Conservation (phyloP, 306 rosid species). For the Pueraria montana region DNA sequence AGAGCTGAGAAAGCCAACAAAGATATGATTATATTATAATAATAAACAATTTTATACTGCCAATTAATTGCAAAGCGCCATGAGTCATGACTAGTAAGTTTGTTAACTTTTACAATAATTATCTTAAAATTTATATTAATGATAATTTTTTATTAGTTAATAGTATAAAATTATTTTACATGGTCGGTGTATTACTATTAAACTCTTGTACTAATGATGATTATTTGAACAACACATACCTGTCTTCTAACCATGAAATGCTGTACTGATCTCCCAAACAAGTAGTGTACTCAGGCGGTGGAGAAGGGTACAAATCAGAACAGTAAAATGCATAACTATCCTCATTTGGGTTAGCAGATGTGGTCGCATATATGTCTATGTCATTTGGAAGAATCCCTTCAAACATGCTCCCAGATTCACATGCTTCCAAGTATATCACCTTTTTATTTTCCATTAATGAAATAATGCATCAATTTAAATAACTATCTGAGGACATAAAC, state of each 20-base stretch:
- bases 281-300: constrained; percentile 44
- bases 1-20: no score
- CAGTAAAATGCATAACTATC: constrained; percentile 69
- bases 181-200: no score
- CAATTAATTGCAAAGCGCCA: no score
- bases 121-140: no score
- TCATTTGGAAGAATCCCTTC: constrained; percentile 70
- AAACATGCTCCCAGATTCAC: constrained; percentile 85
- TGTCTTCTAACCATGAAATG: constrained; percentile 83
- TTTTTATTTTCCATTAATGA: neutral
- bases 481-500: neutral
- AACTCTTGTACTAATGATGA: no score
- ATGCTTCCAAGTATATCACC: constrained; percentile 83
- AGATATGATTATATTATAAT: no score
- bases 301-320: neutral
- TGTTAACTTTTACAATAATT: no score
- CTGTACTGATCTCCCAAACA: constrained; percentile 82
- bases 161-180: no score
- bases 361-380: constrained; percentile 65
- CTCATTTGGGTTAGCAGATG: constrained; percentile 68
- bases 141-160: no score
- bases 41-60: no score
- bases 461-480: constrained; percentile 1
- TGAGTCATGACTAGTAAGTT: no score
- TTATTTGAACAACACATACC: constrained; percentile 51